Base-by-base conservation (phyloP, 257 asterid species). In the Cynanchum wilfordii region DNA sequence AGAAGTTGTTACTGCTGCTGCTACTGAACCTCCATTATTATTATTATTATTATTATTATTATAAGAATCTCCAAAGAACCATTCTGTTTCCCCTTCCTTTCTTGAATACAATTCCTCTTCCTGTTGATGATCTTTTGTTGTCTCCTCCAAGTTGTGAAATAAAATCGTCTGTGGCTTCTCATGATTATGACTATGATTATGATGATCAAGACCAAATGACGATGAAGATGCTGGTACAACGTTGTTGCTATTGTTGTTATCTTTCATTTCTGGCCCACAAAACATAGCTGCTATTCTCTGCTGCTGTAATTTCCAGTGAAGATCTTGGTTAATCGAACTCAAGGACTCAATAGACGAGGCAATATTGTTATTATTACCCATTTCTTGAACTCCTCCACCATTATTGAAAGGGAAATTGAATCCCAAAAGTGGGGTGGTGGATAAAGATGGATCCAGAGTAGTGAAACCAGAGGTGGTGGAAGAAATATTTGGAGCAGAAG, bases 271-370 rank as follows among this genome's bases (percentile, higher is more conserved):
- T 3, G 77, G 85, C 22, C 82, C 89, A 51, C 74, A 86, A 10
- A 89, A 73, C 96, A 85, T 78, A 64, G 95, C 82, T 64, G 95
- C 82, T 36, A 94, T 58, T 76, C 99, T 84, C 71, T 94, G 95
- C 72, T 89, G 93, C 85, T 91, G 99, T 36, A 94, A 66, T 67
- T 87, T 91, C 95, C 88, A 89, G 78, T 94, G 99, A 9, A 94
- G 82, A 45, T 91, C 97, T 76, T 94, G 99, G 82, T 94, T 94
- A 52, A 91, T 85, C 1, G 88, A 87, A 68, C 97, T 91, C 77
- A 94, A 64, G 0, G 97, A 91, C 64, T 94, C 97, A 17, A 91
- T 91, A 0, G 97, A 89, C 4, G 96, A 84, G 3, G 97, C 90
- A 7, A 91, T 82, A 50, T 45, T 79, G 65, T 78, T 78, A 51